Base-by-base conservation (phyloP, 108 stramenopile species). In the Skeletonema costatum region DNA sequence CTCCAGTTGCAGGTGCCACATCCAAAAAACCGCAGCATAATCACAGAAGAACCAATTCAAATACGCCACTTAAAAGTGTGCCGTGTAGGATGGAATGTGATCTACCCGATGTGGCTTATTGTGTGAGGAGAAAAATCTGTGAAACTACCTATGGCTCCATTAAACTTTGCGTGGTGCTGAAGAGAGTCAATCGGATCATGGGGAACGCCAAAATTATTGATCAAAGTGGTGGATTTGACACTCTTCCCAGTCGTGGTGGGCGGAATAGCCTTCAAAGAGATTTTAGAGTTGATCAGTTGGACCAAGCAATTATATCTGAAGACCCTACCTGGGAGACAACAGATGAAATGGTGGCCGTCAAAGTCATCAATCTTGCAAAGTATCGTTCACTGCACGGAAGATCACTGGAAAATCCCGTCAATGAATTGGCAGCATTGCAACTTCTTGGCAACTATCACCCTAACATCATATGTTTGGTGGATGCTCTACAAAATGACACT, bases 341-440 rank as follows among this genome's bases (percentile, higher is more conserved):
- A 32, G 67, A 78, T 38, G 77, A 83, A 64, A 59, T 69, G 68
- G 82, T 83, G 2, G 82, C 73, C 9, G 64, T 83, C 60, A 83
- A 83, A 48, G 77, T 80, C 10, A 50, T 69, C 51, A 80, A 72
- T 31, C 73, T 72, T 68, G 63, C 79, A 50, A 71, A 73, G 51
- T 62, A 73, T 16, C 72, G 73, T 58, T 46, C 66, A 36, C 68
- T 80, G 29, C 59, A 68, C 46, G 79, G 73, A 19, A 25, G 67
- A 19, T 71, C 78, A 19, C 59, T 83, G 14, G 88, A 88, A 60
- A 87, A 89, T 53, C 88, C 88, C 12, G 44, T 89, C 50, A 88
- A 89, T 78, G 88, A 89, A 75, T 59, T 88, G 8, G 80, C 83
- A 35, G 80, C 81, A 6, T 68, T 88, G 61, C 85, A 89, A 68